Evolutionary conservation across 2,329 filamentous ascomycete genomes (phyloP).

Genomic region (Botrytis deweyae): DNA sequence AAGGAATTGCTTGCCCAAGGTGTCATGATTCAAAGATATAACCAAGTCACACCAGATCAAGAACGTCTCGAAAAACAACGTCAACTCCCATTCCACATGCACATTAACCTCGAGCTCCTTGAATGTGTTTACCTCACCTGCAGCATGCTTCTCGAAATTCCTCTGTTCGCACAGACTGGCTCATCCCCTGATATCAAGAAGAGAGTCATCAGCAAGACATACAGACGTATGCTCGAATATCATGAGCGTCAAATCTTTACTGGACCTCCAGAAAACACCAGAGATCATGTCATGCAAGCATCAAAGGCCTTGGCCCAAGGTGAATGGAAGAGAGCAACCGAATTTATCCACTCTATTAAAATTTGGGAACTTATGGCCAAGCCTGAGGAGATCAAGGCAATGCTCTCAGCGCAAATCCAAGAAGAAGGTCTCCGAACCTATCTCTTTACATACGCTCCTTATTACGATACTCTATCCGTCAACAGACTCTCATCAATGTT

Average conservation of each 20-base stretch:
- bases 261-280: conserved; percentile 95
- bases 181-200: conserved; percentile 97
- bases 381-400: conserved; percentile 88
- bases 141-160: conserved; percentile 98
- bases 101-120: conserved; percentile 97
- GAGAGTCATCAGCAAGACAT: conserved; percentile 98
- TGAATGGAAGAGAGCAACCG: conserved; percentile 96
- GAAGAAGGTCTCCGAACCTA: conserved; percentile 98
- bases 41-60: conserved; percentile 94
- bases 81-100: conserved; percentile 99
- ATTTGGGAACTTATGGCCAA: conserved; percentile 99
- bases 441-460: conserved; percentile 98
- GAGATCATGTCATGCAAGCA: conserved; percentile 98
- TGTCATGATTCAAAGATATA: conserved; percentile 97
- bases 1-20: conserved; percentile 98
- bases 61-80: conserved; percentile 96
- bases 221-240: conserved; percentile 98
- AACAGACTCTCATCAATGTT: conserved; percentile 90
- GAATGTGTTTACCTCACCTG: conserved; percentile 98
- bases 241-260: conserved; percentile 99
- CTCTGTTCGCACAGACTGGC: conserved; percentile 91
- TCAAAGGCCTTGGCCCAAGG: conserved; percentile 95
- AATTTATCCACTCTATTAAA: conserved; percentile 96
- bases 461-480: conserved; percentile 94
- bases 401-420: conserved; percentile 98